Evolutionary conservation across 2,329 filamentous ascomycete species (phyloP).

Genomic region (Fusarium scirpi): DNA sequence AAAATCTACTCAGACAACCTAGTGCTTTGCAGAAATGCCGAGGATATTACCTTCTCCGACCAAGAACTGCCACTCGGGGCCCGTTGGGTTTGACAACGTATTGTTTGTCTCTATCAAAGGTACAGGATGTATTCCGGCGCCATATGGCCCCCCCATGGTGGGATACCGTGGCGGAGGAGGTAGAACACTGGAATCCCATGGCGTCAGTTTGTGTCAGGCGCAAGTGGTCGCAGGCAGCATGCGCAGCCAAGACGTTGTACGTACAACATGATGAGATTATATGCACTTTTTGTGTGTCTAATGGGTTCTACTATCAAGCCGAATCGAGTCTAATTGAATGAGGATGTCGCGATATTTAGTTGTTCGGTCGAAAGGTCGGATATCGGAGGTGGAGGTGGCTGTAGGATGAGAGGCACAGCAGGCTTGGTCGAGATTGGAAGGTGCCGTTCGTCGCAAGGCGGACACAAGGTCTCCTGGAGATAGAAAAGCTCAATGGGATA

Average conservation of each 20-base stretch:
- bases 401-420: constrained; percentile 32
- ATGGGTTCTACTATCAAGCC: background rate
- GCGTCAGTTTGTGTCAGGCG: constrained; percentile 36
- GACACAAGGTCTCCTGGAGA: background rate
- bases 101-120: constrained; percentile 96
- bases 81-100: constrained; percentile 80
- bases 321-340: background rate
- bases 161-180: constrained; percentile 90
- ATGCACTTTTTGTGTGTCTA: background rate
- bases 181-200: constrained; percentile 71
- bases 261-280: constrained; percentile 44
- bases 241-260: constrained; percentile 21
- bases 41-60: constrained; percentile 82
- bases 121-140: constrained; percentile 73
- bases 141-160: constrained; percentile 73
- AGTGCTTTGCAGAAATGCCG: background rate
- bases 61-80: constrained; percentile 88
- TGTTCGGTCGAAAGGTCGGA: constrained; percentile 6
- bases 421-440: constrained; percentile 26
- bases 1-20: constrained; percentile 26
- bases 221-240: constrained; percentile 17
- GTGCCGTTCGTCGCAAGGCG: constrained; percentile 2
- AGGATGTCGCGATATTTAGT: constrained; percentile 31
- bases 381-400: constrained; percentile 21
- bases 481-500: background rate